phyloP scores from a whole-genome alignment of 2,329 filamentous ascomycete species.

The Arthrinium puccinioides region DNA sequence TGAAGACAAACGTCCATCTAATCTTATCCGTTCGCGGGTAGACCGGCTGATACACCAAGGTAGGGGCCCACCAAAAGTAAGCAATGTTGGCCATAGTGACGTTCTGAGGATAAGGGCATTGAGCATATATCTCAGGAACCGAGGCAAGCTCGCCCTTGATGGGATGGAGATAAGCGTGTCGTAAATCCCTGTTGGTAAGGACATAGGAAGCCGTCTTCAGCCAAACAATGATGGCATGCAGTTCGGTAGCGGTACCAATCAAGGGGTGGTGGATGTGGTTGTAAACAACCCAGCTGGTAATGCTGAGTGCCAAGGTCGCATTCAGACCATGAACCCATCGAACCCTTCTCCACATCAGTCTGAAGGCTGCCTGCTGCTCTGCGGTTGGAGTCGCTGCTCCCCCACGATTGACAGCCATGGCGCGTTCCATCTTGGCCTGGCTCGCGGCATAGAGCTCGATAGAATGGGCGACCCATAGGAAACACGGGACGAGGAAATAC shows the following conservation, averaged over 20 bases:
- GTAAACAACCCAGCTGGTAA: conserved; percentile 83
- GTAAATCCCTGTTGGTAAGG: conserved; percentile 90
- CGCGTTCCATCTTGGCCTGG: conserved; percentile 63
- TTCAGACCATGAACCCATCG: conserved; percentile 79
- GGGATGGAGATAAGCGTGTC: conserved; percentile 82
- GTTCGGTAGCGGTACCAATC: conserved; percentile 82
- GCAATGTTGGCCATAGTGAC: conserved; percentile 80
- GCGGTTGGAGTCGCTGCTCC: conserved; percentile 49
- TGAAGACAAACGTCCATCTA: conserved; percentile 81
- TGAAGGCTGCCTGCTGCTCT: conserved; percentile 59
- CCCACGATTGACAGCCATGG: conserved; percentile 36
- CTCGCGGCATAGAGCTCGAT: conserved; percentile 80
- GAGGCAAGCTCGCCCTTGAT: conserved; percentile 56
- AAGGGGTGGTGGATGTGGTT: conserved; percentile 87
- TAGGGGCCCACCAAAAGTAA: conserved; percentile 98
- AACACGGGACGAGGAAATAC: conserved; percentile 82
- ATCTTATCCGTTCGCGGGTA: conserved; percentile 81
- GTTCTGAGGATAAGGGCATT: conserved; percentile 84
- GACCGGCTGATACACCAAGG: conserved; percentile 91
- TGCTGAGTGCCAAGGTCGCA: conserved; percentile 69
- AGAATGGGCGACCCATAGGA: conserved; percentile 82
- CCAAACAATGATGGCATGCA: conserved; percentile 93
- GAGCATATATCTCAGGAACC: conserved; percentile 73
- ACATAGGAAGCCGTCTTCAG: conserved; percentile 95
- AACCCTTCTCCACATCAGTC: conserved; percentile 71